Evolutionary conservation across 2,329 filamentous ascomycete species (phyloP), one percentile per base, ranked within the genome.

Genomic region (Aulographum hederae): DNA sequence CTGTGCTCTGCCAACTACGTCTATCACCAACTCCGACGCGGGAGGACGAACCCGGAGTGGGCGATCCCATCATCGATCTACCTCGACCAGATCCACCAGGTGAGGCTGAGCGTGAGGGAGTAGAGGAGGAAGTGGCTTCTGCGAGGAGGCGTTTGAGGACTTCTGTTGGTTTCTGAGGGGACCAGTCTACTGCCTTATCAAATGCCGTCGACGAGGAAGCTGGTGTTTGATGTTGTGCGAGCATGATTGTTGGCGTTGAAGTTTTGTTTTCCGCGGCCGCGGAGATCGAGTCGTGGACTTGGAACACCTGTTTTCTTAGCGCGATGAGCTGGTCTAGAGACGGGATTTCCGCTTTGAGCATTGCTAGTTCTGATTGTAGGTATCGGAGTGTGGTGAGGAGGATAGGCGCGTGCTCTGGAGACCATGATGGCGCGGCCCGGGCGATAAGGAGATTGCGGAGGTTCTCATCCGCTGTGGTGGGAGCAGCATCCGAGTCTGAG

Each of bases 291-390:
- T 59, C 54, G 18, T 60, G 50, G 19, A 61, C 55, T 30, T 53
- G 54, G 32, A 67, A 60, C 23, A 61, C 60, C 31, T 57, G 53
- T 38, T 64, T 63, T 18, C 63, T 54, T 30, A 55, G 60, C 3
- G 53, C 47, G 14, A 67, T 48, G 28, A 63, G 53, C 14, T 57
- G 53, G 34, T 63, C 58, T 36, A 64, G 53, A 32, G 59, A 58
- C 4, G 54, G 52, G 5, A 65, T 51, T 18, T 54, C 52, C 19
- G 45, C 41, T 26, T 59, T 53, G 17, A 65, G 54, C 13, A 41
- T 43, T 17, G 53, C 44, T 18, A 65, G 42, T 44, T 66, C 57
- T 4, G 40, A 21, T 26, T 53, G 45, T 2, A 67, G 47, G 20
- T 45, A 44, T 31, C 54, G 46, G 11, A 67, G 43, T 21, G 53